Conservation (phyloP, 2,329 filamentous ascomycete genomes). For the Rasamsonia emersonii region DNA sequence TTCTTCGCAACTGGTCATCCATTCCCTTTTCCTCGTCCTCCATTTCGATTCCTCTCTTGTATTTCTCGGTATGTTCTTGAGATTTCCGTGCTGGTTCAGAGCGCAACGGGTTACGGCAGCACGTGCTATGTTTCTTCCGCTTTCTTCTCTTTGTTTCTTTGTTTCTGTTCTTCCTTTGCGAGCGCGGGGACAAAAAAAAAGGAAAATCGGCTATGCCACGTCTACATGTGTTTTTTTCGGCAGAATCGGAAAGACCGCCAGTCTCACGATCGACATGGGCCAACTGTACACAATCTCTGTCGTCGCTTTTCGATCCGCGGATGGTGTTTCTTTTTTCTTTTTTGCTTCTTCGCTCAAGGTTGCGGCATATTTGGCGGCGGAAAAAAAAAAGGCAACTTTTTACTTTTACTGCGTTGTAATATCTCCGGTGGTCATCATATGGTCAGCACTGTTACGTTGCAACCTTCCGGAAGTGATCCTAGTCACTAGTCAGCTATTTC, state of each 20-base stretch:
- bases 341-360: slow-evolving; percentile 20
- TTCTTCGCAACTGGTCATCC: slow-evolving; percentile 11
- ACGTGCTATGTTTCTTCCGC: slow-evolving; percentile 15
- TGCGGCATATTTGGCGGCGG: slow-evolving; percentile 34
- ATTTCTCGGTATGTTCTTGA: slow-evolving; percentile 28
- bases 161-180: slow-evolving; percentile 15
- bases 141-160: slow-evolving; percentile 20
- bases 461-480: slow-evolving; percentile 31
- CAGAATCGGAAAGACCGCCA: slow-evolving; percentile 25
- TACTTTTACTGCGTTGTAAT: slow-evolving; percentile 35
- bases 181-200: too few species aligned
- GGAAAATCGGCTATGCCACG: slow-evolving; percentile 26
- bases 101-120: slow-evolving; percentile 28
- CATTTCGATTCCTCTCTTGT: slow-evolving; percentile 19
- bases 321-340: slow-evolving; percentile 32
- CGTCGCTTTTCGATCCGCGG: slow-evolving; percentile 27
- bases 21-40: slow-evolving; percentile 9
- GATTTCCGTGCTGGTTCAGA: slow-evolving; percentile 20
- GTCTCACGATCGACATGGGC: slow-evolving; percentile 24
- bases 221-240: slow-evolving; percentile 26
- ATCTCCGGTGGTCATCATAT: slow-evolving; percentile 33
- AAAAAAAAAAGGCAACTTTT: slow-evolving; percentile 25
- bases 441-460: slow-evolving; percentile 32
- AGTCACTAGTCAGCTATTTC: slow-evolving; percentile 34
- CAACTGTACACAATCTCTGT: slow-evolving; percentile 23